Base-by-base conservation (phyloP, 2,329 filamentous ascomycete species). In the Diaporthe caulivora region DNA sequence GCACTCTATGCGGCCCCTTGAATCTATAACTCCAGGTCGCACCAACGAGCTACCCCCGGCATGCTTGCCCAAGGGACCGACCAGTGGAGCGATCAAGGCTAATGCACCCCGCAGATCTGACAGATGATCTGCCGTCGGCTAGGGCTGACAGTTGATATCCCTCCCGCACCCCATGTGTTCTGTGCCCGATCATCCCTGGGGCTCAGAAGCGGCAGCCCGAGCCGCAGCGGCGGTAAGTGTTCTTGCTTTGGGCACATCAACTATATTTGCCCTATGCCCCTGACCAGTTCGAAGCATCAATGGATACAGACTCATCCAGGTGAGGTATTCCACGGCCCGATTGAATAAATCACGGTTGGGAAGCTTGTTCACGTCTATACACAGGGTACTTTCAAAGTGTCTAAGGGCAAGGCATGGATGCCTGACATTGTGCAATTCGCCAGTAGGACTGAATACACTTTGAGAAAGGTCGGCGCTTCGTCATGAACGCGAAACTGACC, bases 91-190 rank as follows among this genome's bases (percentile, higher is more conserved):
- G 54, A 71, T 53, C 57, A 37, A 51, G 49, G 58, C 72, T 73
- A 73, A 73, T 73, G 72, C 67, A 73, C 57, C 55, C 72, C 57
- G 65, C 72, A 71, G 21, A 71, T 73, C 72, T 73, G 67, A 55
- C 72, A 57, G 57, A 49, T 29, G 72, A 71, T 71, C 72, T 73
- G 44, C 72, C 34, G 67, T 54, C 51, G 31, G 44, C 40, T 73
- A 73, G 67, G 72, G 72, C 72, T 71, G 72, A 73, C 44, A 51
- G 10, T 47, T 24, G 15, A 24, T 37, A 54, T 17, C 37, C 53
- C 47, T 42, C 21, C 69, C 69, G 47, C 62, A 53, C 21, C 31
- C 29, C 47, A 40, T 40, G 31, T 65, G 21, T 24, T n/a, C 31
- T 1, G 13, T 37, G 13, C n/a, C 47, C 13, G 60, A 51, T 24